Base-by-base conservation (phyloP, 2,329 filamentous ascomycete species). In the Colletotrichum navitas region DNA sequence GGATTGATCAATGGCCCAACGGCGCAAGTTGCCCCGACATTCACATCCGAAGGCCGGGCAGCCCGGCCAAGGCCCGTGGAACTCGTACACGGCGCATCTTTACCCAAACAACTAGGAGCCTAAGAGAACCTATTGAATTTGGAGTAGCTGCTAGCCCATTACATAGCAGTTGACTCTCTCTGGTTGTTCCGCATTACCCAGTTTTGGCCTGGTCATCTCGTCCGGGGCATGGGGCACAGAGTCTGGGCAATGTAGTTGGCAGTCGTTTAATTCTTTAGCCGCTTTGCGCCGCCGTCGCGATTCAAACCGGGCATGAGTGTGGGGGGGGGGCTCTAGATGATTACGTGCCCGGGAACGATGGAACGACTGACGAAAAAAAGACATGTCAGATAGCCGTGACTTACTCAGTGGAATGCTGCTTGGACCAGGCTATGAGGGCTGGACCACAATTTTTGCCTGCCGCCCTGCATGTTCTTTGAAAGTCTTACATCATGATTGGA, bases 131-230 rank as follows among this genome's bases (percentile, higher is more conserved):
- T 29, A 4, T 29, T 29, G 29, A 29, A 29, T 29, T 29, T 11
- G 41, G 41, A 41, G 58, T 47, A 45, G 58, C 24, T 24, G 4
- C 1, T 6, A 43, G 18, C 14, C 11, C 18, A 36, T 34, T 55
- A 18, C 76, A 78, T 76, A 78, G 52, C 78, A 77, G 7, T 77
- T 76, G 4, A 29, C 2, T 29, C 29, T 29, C 2, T 4, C 29
- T 29, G 29, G 29, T 4, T 29, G 4, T 4, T 29, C 29, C 29
- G 29, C 29, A 29, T 29, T 4, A 29, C 29, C 29, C 29, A 29
- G 29, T 29, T 2, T 29, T 29, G 29, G 29, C 29, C 29, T 4
- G 29, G 29, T 29, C 29, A 4, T 29, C 29, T 29, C 2, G 29
- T 29, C 29, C 4, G 29, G 29, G 29, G 29, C 4, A 29, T 29